These are phyloP conservation scores for Lentinula lateritia DNA, from an alignment of 768 basidiomycete genomes.

Conservation along the genomic window DNA sequence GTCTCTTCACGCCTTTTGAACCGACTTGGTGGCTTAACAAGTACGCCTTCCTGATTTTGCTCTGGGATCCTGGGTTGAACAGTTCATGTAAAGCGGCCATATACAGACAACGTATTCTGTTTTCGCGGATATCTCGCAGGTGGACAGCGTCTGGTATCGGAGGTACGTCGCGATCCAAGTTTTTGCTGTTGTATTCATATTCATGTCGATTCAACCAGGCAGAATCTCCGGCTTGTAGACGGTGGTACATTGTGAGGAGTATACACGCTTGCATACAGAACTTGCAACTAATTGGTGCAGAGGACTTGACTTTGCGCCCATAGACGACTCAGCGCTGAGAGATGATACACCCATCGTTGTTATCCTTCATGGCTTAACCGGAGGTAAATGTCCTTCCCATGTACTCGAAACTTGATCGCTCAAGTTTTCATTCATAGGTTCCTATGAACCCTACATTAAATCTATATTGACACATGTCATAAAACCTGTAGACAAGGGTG, in stretches of 20 bases:
- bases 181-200: background rate
- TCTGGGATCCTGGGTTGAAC: background rate
- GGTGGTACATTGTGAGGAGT: slow-evolving; percentile 58
- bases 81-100: slow-evolving; percentile 44
- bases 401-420: background rate
- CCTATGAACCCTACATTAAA: slow-evolving; percentile 64
- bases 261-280: background rate
- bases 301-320: slow-evolving; percentile 62
- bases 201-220: slow-evolving; percentile 21
- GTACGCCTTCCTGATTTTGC: background rate
- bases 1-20: slow-evolving; percentile 6
- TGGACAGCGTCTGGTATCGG: slow-evolving; percentile 50
- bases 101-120: slow-evolving; percentile 60
- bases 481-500: slow-evolving; percentile 46
- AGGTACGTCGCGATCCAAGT: slow-evolving; percentile 28
- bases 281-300: slow-evolving; percentile 24
- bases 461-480: slow-evolving; percentile 52
- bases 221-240: slow-evolving; percentile 45
- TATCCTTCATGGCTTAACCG: slow-evolving; percentile 52
- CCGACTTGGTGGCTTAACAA: slow-evolving; percentile 6
- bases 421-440: slow-evolving; percentile 29
- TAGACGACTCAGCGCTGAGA: slow-evolving; percentile 28
- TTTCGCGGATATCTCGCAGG: slow-evolving; percentile 53
- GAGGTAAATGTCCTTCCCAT: slow-evolving; percentile 28
- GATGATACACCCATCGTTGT: slow-evolving; percentile 50